Base-by-base conservation (phyloP, 2,329 filamentous ascomycete genomes). In the Ambrosiella cleistominuta region DNA sequence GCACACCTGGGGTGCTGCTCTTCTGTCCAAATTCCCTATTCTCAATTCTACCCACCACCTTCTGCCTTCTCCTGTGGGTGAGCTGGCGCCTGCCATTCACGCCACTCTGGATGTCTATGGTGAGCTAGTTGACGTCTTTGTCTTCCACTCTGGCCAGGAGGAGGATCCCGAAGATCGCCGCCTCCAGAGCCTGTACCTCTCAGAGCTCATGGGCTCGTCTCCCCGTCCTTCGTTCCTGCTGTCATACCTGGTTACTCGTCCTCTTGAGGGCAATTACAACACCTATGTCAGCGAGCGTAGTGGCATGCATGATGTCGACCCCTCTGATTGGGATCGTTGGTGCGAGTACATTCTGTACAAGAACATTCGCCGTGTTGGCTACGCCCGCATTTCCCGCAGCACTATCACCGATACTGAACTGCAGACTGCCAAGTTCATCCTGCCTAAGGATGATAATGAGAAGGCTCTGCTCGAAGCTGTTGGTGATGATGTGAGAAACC, bases 321-420 rank as follows among this genome's bases (percentile, higher is more conserved):
- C 83, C 0, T 83, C 76, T 2, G 93, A 98, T 68, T 95, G 89
- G 89, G 93, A 98, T 69, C 77, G 93, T 58, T 98, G 93, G 93
- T 98, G 93, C 74, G 91, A 98, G 74, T 98, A 98, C 70, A 96
- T 98, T 63, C 74, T 98, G 35, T 98, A 88, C 76, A 96, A 96
- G 75, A 83, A 83, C 11, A 72, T 98, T 62, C 84, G 83, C 70
- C 79, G 91, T 62, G 84, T 86, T 0, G 91, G 88, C 1, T 98
- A 98, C 68, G 93, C 93, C 3, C 77, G 93, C 57, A 84, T 98
- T 56, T 91, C 85, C 65, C 78, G 93, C 64, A 83, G 83, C 64
- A 94, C 88, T 1, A 97, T 98, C 64, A 98, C 93, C 11, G 93
- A 98, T 68, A 98, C 93, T 1, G 93, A 98, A 72, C 76, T 98